Evolutionary conservation across 352 stramenopile genomes (phyloP).

Genomic region (Hyaloperonospora arabidopsidis): DNA sequence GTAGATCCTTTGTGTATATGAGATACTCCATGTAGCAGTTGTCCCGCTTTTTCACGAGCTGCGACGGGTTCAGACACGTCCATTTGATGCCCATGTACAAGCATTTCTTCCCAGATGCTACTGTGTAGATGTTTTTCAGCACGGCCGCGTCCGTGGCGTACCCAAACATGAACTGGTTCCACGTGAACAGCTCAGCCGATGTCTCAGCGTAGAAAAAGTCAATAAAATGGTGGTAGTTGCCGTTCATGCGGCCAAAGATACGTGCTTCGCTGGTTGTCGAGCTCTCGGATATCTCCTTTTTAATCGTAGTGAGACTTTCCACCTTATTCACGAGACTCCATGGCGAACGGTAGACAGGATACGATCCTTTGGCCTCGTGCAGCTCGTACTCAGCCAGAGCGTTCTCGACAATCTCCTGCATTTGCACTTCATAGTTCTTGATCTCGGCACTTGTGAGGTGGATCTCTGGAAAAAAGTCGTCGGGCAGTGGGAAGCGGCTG

Average conservation of each 20-base stretch:
- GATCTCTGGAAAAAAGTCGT: constrained; percentile 36
- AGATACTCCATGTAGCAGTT: constrained; percentile 76
- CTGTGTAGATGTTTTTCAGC: constrained; percentile 62
- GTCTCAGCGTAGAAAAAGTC: constrained; percentile 70
- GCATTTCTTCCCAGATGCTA: constrained; percentile 28
- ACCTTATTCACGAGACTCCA: constrained; percentile 31
- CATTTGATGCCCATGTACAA: constrained; percentile 83
- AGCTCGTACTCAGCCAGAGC: constrained; percentile 34
- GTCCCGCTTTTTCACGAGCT: constrained; percentile 63
- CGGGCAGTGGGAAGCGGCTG: constrained; percentile 34
- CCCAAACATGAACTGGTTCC: constrained; percentile 67
- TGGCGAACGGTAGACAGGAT: constrained; percentile 26
- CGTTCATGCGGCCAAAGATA: constrained; percentile 53
- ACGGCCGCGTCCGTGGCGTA: constrained; percentile 56
- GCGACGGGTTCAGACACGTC: constrained; percentile 49
- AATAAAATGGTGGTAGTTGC: constrained; percentile 59
- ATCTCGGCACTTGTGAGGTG: constrained; percentile 24
- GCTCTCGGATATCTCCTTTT: constrained; percentile 24
- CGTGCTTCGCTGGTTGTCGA: constrained; percentile 27
- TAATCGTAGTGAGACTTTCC: constrained; percentile 35
- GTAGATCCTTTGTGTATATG: constrained; percentile 51
- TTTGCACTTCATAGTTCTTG: constrained; percentile 27
- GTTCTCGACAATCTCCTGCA: constrained; percentile 34
- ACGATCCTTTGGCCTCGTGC: constrained; percentile 29
- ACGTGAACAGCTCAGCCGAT: constrained; percentile 55